A percentile compares a stretch with the other conserved stretches of the same genome.
Evolutionary conservation across 805 yeast species (phyloP).

Genomic region (Lipomyces oligophaga): DNA sequence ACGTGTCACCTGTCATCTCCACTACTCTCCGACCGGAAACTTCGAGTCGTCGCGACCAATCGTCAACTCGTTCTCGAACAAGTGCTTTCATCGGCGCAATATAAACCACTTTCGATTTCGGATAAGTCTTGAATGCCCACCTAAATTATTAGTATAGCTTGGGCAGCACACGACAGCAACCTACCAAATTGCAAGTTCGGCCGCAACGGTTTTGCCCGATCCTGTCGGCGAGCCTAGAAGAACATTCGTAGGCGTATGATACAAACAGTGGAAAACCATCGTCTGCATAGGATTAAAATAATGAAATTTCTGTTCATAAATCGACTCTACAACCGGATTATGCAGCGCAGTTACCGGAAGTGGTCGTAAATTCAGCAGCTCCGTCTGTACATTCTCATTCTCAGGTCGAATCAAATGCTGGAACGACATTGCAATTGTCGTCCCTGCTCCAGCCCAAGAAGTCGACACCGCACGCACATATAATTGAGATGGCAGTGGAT

Average conservation of each 20-base stretch:
- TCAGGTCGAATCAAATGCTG: slow-evolving; percentile 86
- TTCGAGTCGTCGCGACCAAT: slow-evolving; percentile 59
- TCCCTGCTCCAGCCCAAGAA: slow-evolving; percentile 83
- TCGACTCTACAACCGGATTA: slow-evolving; percentile 58
- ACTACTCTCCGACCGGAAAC: slow-evolving; percentile 53
- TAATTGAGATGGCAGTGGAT: slow-evolving; percentile 87
- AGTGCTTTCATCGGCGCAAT: slow-evolving; percentile 89
- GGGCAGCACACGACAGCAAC: too few relatives aligned
- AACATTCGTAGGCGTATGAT: slow-evolving; percentile 71
- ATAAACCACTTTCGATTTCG: slow-evolving; percentile 60
- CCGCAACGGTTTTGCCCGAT: slow-evolving; percentile 95
- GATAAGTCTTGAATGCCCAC: slow-evolving; percentile 75
- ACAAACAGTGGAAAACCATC: slow-evolving; percentile 87
- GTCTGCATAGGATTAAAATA: slow-evolving; percentile 99
- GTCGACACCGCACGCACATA: slow-evolving; percentile 78
- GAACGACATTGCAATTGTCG: slow-evolving; percentile 72
- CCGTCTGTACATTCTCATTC: slow-evolving; percentile 81
- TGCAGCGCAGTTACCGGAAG: slow-evolving; percentile 79
- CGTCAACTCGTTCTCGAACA: slow-evolving; percentile 78
- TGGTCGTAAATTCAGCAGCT: slow-evolving; percentile 75
- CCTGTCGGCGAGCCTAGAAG: slow-evolving; percentile 98
- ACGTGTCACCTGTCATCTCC: slow-evolving; percentile 78
- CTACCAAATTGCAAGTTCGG: slow-evolving; percentile 93
- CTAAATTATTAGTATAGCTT: slow-evolving; percentile 9
- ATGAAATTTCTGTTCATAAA: slow-evolving; percentile 64